Evolutionary conservation across 2,329 filamentous ascomycete genomes (phyloP), one percentile per base, ranked within the genome.

Genomic region (Elsinoe necatrix): DNA sequence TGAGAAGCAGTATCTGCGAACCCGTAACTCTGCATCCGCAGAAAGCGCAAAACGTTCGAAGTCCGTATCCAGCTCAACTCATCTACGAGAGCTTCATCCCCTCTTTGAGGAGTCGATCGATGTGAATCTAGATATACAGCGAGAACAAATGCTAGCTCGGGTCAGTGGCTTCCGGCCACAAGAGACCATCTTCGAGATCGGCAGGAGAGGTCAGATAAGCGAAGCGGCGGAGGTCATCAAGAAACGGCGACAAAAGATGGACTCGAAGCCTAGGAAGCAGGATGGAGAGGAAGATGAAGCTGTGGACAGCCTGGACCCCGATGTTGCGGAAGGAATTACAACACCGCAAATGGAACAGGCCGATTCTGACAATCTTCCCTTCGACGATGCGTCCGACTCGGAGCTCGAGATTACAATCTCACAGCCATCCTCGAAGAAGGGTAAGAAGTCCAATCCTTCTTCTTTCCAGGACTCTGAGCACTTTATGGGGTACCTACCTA

Each of bases 141-240:
- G 91, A 29, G 83, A 90, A 50, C 84, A 86, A 52, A 95, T 98
- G 88, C 76, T 98, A 27, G 89, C 89, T 29, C 82, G 85, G 58
- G 89, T 98, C 57, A 91, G 89, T 64, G 86, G 86, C 1, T 98
- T 93, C 73, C 83, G 89, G 63, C 93, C 95, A 0, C 79, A 85
- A 42, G 93, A 98, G 71, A 97, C 92, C 0, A 89, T 98, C n/a
- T 98, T 98, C 64, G 93, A 98, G 71, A 85, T 96, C 61, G 87
- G 87, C 5, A 83, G 85, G 63, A 81, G 84, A 59, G 86, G 84
- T 37, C 85, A 87, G 62, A 77, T 72, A 1, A 77, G 76, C 50
- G 83, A 86, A 66, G 85, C 86, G 5, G 86, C 85, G 1, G 85
- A 89, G 60, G 76, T 92, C 29, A 89, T 93, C 82, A 84, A 83